These are phyloP conservation scores for Kurtzmaniella cleridarum DNA, from an alignment of 805 yeast genomes.

Conservation along the genomic window DNA sequence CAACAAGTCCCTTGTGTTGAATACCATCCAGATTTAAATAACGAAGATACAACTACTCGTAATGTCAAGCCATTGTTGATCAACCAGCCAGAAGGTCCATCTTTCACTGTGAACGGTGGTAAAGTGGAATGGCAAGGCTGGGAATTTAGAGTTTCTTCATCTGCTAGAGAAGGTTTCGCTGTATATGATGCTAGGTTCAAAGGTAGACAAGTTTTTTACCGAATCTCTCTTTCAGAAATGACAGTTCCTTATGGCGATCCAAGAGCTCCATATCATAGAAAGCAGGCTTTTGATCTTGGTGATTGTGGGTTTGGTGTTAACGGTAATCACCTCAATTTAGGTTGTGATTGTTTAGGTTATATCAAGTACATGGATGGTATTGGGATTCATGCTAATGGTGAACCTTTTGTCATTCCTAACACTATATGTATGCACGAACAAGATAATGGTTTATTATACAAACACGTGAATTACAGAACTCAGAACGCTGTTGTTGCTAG, in stretches of 20 bases:
- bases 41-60: constrained; percentile 40
- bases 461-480: constrained; percentile 78
- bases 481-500: constrained; percentile 65
- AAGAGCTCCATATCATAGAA: constrained; percentile 73
- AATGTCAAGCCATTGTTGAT: constrained; percentile 66
- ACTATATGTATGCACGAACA: constrained; percentile 79
- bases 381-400: constrained; percentile 54
- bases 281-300: constrained; percentile 83
- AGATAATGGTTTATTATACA: constrained; percentile 70
- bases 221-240: constrained; percentile 75
- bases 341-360: constrained; percentile 80
- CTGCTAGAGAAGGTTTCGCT: constrained; percentile 76
- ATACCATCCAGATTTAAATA: constrained; percentile 68
- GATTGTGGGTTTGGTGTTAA: constrained; percentile 77
- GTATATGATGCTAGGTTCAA: constrained; percentile 67
- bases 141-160: constrained; percentile 68
- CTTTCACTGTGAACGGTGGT: constrained; percentile 54
- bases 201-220: constrained; percentile 71
- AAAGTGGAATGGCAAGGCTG: constrained; percentile 78
- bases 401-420: constrained; percentile 56
- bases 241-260: constrained; percentile 87
- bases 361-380: constrained; percentile 67
- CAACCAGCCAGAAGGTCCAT: constrained; percentile 75
- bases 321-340: constrained; percentile 63
- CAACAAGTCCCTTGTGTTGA: constrained; percentile 56